Conservation (phyloP, 2,329 filamentous ascomycete genomes). For the Penicillium sp. region DNA sequence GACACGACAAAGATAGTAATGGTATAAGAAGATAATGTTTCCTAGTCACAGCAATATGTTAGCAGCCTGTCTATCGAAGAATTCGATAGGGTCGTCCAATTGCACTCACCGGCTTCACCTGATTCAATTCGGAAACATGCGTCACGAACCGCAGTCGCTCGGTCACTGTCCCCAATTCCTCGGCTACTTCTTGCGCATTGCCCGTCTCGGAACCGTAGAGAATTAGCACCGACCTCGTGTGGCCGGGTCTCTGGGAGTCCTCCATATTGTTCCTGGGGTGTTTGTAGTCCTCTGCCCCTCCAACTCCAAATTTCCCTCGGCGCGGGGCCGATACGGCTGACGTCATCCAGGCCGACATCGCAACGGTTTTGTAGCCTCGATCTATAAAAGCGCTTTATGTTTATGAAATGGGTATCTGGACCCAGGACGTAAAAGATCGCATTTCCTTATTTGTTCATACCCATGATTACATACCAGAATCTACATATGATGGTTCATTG, state of each 20-base stretch:
- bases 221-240: slow-evolving; percentile 61
- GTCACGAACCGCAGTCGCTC: slow-evolving; percentile 78
- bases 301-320: slow-evolving; percentile 14
- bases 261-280: slow-evolving; percentile 16
- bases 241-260: slow-evolving; percentile 17
- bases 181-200: slow-evolving; percentile 86
- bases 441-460: background rate
- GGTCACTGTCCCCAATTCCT: slow-evolving; percentile 73
- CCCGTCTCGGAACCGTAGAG: slow-evolving; percentile 95
- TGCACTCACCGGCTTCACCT: slow-evolving; percentile 67
- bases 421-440: background rate
- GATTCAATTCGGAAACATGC: slow-evolving; percentile 74
- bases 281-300: slow-evolving; percentile 13
- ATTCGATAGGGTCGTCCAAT: slow-evolving; percentile 11
- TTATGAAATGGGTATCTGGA: background rate
- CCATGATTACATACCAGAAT: too few species aligned
- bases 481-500: too few species aligned
- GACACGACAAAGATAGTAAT: slow-evolving; percentile 73
- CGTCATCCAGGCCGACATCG: slow-evolving; percentile 1
- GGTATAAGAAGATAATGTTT: slow-evolving; percentile 35
- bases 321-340: slow-evolving; percentile 23
- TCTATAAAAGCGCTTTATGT: background rate
- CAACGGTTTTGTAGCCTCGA: background rate
- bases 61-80: background rate
- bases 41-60: slow-evolving; percentile 20